These are phyloP conservation scores for Paspalum vaginatum DNA, from an alignment of 176 grass and related monocot genomes.

Conservation along the genomic window DNA sequence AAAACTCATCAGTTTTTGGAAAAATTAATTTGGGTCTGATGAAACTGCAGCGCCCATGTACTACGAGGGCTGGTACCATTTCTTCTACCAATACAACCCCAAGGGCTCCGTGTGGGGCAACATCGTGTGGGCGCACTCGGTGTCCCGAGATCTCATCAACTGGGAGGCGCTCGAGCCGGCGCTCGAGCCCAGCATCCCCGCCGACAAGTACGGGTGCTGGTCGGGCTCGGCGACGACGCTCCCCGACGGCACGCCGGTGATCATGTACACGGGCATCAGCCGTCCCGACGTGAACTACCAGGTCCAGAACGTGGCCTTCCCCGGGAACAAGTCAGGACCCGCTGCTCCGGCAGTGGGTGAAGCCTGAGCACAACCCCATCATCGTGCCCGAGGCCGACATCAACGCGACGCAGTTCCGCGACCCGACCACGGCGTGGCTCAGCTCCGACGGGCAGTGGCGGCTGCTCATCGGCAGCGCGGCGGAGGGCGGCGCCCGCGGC, in stretches of 20 bases:
- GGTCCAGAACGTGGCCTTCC: slow-evolving; percentile 75
- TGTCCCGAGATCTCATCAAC: slow-evolving; percentile 71
- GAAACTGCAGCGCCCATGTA: slow-evolving; percentile 61
- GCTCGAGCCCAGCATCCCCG: slow-evolving; percentile 49
- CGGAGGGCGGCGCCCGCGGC: not conserved
- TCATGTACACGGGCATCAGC: slow-evolving; percentile 65
- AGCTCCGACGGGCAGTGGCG: slow-evolving; percentile 51
- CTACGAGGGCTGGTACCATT: slow-evolving; percentile 75
- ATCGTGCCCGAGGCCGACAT: slow-evolving; percentile 49
- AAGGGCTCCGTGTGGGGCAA: slow-evolving; percentile 58
- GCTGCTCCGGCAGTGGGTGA: slow-evolving; percentile 65
- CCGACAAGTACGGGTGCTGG: slow-evolving; percentile 66
- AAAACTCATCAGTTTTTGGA: not conserved
- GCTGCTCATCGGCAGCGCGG: slow-evolving; percentile 55
- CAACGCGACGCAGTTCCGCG: slow-evolving; percentile 68
- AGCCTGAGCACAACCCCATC: slow-evolving; percentile 62
- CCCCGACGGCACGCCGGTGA: slow-evolving; percentile 45
- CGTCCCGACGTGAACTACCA: slow-evolving; percentile 40
- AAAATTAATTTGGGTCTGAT: not conserved
- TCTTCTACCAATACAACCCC: slow-evolving; percentile 80
- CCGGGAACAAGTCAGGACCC: slow-evolving; percentile 59
- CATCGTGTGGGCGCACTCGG: slow-evolving; percentile 80
- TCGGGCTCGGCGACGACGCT: slow-evolving; percentile 69
- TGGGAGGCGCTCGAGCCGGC: slow-evolving; percentile 63
- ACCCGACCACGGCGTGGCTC: slow-evolving; percentile 77